Evolutionary conservation across 805 yeast species (phyloP).

Genomic region (Monosporozyma servazzii): DNA sequence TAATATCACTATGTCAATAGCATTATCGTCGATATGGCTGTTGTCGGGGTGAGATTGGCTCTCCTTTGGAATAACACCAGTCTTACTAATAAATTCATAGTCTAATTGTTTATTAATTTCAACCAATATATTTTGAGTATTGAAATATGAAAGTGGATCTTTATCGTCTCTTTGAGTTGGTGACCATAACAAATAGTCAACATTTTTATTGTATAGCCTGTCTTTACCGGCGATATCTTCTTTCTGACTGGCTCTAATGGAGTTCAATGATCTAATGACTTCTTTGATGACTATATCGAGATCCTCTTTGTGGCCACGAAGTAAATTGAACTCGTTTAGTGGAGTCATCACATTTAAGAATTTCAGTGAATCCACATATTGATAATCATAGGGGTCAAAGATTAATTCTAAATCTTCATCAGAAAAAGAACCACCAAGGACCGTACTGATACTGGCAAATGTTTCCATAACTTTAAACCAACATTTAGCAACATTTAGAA

Average conservation of each 20-base stretch:
- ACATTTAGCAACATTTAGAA: slow-evolving; percentile 29
- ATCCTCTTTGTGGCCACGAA: slow-evolving; percentile 31
- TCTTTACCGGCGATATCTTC: slow-evolving; percentile 15
- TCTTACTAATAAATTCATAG: slow-evolving; percentile 28
- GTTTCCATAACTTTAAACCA: slow-evolving; percentile 33
- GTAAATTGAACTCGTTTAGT: slow-evolving; percentile 27
- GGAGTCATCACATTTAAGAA: slow-evolving; percentile 30
- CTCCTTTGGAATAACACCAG: slow-evolving; percentile 27
- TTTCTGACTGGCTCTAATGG: slow-evolving; percentile 19
- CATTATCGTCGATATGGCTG: slow-evolving; percentile 27
- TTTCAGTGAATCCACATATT: slow-evolving; percentile 29
- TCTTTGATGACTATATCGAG: slow-evolving; percentile 30
- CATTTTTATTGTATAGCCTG: slow-evolving; percentile 18
- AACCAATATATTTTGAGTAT: slow-evolving; percentile 27
- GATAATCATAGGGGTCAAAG: slow-evolving; percentile 28
- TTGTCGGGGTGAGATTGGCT: slow-evolving; percentile 30
- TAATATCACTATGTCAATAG: slow-evolving; percentile 27
- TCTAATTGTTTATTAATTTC: slow-evolving; percentile 29
- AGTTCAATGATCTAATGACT: slow-evolving; percentile 27
- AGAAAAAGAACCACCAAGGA: slow-evolving; percentile 28
- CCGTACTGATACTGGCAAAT: slow-evolving; percentile 31
- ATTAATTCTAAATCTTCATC: slow-evolving; percentile 29
- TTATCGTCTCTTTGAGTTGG: slow-evolving; percentile 12
- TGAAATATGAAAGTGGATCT: slow-evolving; percentile 23
- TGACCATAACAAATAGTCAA: slow-evolving; percentile 25